These are phyloP conservation scores for Vitis rupestris DNA, from an alignment of 164 flowering plant species.

Conservation along the genomic window DNA sequence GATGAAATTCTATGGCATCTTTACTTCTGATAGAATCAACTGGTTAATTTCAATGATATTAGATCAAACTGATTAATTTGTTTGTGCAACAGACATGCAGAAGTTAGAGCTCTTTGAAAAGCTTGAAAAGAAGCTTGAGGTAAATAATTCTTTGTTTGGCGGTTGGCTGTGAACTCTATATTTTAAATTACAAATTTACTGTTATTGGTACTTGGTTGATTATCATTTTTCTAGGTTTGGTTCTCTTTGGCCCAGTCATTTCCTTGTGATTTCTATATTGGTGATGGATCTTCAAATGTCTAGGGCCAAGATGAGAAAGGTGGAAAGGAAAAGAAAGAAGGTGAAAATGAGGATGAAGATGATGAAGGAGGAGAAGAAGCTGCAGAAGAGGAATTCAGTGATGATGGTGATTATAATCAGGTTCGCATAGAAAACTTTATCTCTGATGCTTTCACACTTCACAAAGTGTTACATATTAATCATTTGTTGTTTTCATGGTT, in stretches of 20 bases:
- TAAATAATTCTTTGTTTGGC: slow-evolving; percentile 3
- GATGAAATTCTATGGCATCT: neutral
- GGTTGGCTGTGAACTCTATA: neutral
- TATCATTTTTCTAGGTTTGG: neutral
- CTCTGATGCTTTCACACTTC: too few relatives aligned
- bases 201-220: neutral
- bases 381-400: slow-evolving; percentile 39
- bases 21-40: neutral
- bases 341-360: slow-evolving; percentile 39
- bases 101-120: slow-evolving; percentile 49
- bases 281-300: slow-evolving; percentile 6
- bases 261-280: neutral
- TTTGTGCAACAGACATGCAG: slow-evolving; percentile 30
- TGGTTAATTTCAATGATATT: neutral
- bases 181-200: neutral
- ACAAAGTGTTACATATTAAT: neutral
- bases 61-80: neutral
- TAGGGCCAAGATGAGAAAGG: slow-evolving; percentile 32
- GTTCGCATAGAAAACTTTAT: slow-evolving; percentile 18
- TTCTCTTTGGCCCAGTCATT: neutral
- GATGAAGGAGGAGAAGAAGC: slow-evolving; percentile 18
- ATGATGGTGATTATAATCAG: slow-evolving; percentile 57
- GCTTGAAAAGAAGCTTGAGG: slow-evolving; percentile 42
- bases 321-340: slow-evolving; percentile 33
- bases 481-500: neutral